Evolutionary conservation across 805 yeast genomes (phyloP), one percentile per base, ranked within the genome.

Genomic region (Candida sithepensis): DNA sequence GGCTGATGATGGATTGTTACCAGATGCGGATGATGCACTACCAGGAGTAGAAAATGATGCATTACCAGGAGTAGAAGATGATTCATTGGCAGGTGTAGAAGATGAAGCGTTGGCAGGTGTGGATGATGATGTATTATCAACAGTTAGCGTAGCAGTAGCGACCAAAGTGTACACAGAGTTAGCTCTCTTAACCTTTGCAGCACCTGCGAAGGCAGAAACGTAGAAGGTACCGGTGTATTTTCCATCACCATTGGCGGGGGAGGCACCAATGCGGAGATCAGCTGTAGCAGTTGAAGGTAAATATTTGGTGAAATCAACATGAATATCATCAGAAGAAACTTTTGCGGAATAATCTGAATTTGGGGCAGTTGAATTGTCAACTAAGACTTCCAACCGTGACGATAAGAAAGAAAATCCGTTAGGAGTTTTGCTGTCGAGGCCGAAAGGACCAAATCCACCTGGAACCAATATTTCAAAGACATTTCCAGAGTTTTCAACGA

Each of bases 81-180:
- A n/a, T n/a, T n/a, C n/a, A n/a, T n/a, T n/a, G 23, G 47, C 9
- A 38, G 42, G 12, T 26, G 30, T 8, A 8, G 30, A 26, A 8
- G 30, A 26, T 23, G 32, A 13, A 22, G 30, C 21, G 6, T 19
- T n/a, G 7, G 34, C 8, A 3, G 30, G 1, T 30, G 39, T 12
- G 34, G 44, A 19, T 16, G 39, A n/a, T 10, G 44, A 21, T 14
- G 26, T 14, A 30, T 44, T 49, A 41, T 43, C 55, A 48, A 13
- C 57, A 43, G 43, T 48, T 39, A 24, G 28, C 48, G 42, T 54
- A 40, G 43, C 49, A 45, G 43, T 42, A 16, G 45, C 39, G 26
- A 46, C 50, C 2, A 33, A 26, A 10, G 45, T 14, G 21, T 36
- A 42, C 6, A 44, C 23, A 5, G 43, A 22, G 10, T 8, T 23